Percentiles rank a stretch among this genome's conserved stretches.
Evolutionary conservation across 2,329 filamentous ascomycete species (phyloP).

Genomic region (Diaporthe longicolla): DNA sequence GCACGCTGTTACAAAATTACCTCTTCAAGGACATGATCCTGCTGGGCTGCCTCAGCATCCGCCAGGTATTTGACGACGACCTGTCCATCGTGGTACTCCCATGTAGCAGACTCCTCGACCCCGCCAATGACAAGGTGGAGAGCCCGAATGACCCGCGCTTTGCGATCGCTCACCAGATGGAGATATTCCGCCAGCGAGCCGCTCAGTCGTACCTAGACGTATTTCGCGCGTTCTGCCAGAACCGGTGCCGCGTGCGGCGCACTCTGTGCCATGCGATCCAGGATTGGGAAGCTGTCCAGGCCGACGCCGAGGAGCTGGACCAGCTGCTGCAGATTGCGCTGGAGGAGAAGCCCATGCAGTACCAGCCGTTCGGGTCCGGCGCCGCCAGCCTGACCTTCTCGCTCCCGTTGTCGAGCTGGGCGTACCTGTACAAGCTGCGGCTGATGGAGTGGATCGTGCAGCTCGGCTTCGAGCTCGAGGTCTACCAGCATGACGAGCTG

Average conservation of each 20-base stretch:
- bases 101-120: slow-evolving; percentile 78
- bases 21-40: slow-evolving; percentile 81
- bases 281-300: slow-evolving; percentile 88
- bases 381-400: slow-evolving; percentile 71
- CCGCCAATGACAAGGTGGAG: slow-evolving; percentile 82
- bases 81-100: slow-evolving; percentile 84
- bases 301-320: slow-evolving; percentile 85
- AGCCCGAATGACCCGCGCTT: slow-evolving; percentile 80
- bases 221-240: slow-evolving; percentile 88
- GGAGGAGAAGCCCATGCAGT: slow-evolving; percentile 71
- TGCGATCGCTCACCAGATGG: slow-evolving; percentile 80
- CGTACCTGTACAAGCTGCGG: slow-evolving; percentile 89
- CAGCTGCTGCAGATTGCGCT: slow-evolving; percentile 73
- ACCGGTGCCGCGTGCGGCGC: slow-evolving; percentile 88
- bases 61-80: slow-evolving; percentile 85
- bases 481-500: slow-evolving; percentile 89
- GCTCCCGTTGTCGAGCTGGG: slow-evolving; percentile 88
- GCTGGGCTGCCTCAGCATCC: slow-evolving; percentile 76
- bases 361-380: slow-evolving; percentile 55
- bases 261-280: slow-evolving; percentile 87
- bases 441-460: slow-evolving; percentile 91
- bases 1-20: slow-evolving; percentile 82
- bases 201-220: slow-evolving; percentile 85
- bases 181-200: slow-evolving; percentile 73
- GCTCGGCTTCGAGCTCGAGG: slow-evolving; percentile 92